A percentile compares a stretch with the other conserved stretches of the same genome.
Evolutionary conservation across 2,329 filamentous ascomycete genomes (phyloP).

Genomic region (Botrytis tulipae): DNA sequence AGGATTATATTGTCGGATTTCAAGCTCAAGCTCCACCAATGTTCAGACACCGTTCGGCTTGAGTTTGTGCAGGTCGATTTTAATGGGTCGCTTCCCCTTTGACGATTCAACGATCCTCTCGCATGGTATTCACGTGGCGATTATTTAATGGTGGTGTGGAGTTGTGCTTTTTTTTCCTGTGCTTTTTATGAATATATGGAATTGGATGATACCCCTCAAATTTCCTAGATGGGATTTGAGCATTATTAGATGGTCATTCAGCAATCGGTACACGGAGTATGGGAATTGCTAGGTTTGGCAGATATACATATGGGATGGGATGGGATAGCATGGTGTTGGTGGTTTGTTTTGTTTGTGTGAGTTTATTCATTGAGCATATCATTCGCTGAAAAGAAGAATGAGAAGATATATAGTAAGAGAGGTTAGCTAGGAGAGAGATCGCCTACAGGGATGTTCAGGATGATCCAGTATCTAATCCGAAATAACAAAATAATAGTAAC

Average conservation of each 20-base stretch:
- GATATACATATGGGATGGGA: background rate
- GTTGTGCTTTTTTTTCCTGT: background rate
- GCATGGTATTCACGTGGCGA: background rate
- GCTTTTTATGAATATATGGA: background rate
- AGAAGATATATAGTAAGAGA: background rate
- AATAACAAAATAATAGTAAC: background rate
- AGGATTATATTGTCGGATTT: slow-evolving; percentile 32
- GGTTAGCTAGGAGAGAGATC: background rate
- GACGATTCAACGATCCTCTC: background rate
- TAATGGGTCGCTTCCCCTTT: background rate
- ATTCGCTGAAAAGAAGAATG: background rate
- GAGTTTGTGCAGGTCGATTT: background rate
- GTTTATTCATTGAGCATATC: background rate
- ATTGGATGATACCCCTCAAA: background rate
- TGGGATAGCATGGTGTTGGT: background rate
- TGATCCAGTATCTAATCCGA: background rate
- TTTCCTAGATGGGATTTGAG: background rate
- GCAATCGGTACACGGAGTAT: background rate
- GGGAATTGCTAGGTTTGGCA: background rate
- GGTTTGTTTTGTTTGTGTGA: background rate
- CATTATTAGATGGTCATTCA: slow-evolving; percentile 15
- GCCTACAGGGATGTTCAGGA: background rate
- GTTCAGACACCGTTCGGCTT: background rate
- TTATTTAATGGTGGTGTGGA: background rate
- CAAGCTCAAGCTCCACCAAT: slow-evolving; percentile 23